Evolutionary conservation across 2,329 filamentous ascomycete species (phyloP), one percentile per base, ranked within the genome.

Genomic region (Pyrenophora graminea): DNA sequence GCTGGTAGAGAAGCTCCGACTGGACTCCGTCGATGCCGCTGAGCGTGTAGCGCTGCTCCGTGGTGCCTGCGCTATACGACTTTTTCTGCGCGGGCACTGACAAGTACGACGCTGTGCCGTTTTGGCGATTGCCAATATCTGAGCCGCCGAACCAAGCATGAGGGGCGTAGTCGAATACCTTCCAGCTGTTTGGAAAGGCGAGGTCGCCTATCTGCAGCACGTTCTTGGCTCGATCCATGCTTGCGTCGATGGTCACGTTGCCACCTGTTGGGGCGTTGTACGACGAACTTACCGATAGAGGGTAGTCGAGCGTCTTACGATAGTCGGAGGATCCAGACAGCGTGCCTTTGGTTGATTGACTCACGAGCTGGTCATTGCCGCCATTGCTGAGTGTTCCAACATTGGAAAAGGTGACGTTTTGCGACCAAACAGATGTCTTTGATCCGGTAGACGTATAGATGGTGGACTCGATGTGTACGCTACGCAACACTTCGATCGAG

Each of bases 121-220:
- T 81, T 55, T 85, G 82, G 34, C 66, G 77, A 0, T 85, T 88
- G 2, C 63, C 67, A 8, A 84, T 63, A 2, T 66, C 60, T 0
- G 77, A 71, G 6, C 77, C 78, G 15, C 63, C 54, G 54, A 78
- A 71, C 3, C 55, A 48, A 18, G 18, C 38, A 17, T 48, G 18
- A 19, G 65, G 52, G 25, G 63, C 55, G 27, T 68, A 71, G 31
- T 72, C 69, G 80, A 81, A 86, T 0, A 81, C 80, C 56, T 87
- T 82, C 2, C 87, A 71, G 1, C 84, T 84, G 0, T 79, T 83
- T 0, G 86, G 82, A 43, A 88, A 84, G 21, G 82, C 76, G 1
- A 80, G 70, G 7, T 71, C 64, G 4, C 80, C 79, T 19, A 72
- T 52, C 21, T 77, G 75, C 21, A 74, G 64, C 7, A 82, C 75